A percentile compares a stretch with the other conserved stretches of the same genome.
These are phyloP conservation scores for Aspergillus transmontanensis DNA, from an alignment of 2,329 filamentous ascomycete genomes.

Conservation along the genomic window DNA sequence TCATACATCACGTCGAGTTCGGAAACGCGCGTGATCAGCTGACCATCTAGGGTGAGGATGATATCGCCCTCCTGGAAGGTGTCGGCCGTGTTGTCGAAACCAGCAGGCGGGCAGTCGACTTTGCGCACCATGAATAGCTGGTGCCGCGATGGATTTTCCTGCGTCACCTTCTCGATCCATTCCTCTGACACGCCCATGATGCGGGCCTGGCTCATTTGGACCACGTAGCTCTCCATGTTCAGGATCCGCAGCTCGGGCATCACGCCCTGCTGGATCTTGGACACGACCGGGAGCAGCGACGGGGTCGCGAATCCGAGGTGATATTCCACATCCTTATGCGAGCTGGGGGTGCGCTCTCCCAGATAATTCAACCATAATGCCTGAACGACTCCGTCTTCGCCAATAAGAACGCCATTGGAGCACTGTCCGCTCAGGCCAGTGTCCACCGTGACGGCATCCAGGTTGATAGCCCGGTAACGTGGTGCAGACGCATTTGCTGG, in stretches of 20 bases:
- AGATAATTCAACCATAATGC: slow-evolving; percentile 97
- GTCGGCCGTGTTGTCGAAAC: slow-evolving; percentile 49
- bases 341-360: slow-evolving; percentile 78
- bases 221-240: slow-evolving; percentile 90
- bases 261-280: slow-evolving; percentile 77
- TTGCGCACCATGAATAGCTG: slow-evolving; percentile 99
- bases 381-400: slow-evolving; percentile 88
- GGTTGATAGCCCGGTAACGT: slow-evolving; percentile 89
- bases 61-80: slow-evolving; percentile 88
- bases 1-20: slow-evolving; percentile 98
- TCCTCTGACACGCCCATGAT: slow-evolving; percentile 97
- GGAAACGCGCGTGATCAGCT: slow-evolving; percentile 88
- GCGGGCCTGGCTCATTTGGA: slow-evolving; percentile 94
- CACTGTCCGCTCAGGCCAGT: slow-evolving; percentile 89
- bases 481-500: slow-evolving; percentile 91
- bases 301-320: slow-evolving; percentile 90
- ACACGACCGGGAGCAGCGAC: slow-evolving; percentile 83
- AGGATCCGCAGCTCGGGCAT: slow-evolving; percentile 84
- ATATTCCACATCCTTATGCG: slow-evolving; percentile 90
- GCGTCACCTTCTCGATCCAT: slow-evolving; percentile 89
- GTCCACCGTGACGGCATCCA: slow-evolving; percentile 96
- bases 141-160: slow-evolving; percentile 86
- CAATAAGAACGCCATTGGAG: slow-evolving; percentile 88
- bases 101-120: slow-evolving; percentile 64
- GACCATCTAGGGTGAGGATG: slow-evolving; percentile 84